Conservation (phyloP, 2,329 filamentous ascomycete species). For the Fusarium drepaniforme region DNA sequence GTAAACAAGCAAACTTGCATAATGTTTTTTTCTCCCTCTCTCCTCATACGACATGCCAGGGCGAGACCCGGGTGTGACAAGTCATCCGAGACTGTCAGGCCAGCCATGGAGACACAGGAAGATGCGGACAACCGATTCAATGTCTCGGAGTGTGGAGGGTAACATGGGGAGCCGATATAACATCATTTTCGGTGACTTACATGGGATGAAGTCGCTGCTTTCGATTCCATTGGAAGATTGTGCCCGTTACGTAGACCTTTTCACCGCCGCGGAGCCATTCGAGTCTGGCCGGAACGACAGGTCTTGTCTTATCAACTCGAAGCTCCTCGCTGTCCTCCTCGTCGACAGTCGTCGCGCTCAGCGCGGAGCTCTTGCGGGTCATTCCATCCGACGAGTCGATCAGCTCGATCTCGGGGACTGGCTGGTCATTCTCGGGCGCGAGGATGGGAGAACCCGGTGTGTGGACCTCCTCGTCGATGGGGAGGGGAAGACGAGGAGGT, state of each 20-base stretch:
- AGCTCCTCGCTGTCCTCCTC: slow-evolving; percentile 85
- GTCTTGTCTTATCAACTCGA: slow-evolving; percentile 78
- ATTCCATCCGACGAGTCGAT: slow-evolving; percentile 64
- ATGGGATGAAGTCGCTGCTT: slow-evolving; percentile 89
- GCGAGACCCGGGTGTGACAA: slow-evolving; percentile 31
- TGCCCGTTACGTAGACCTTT: slow-evolving; percentile 96
- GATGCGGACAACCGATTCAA: slow-evolving; percentile 34
- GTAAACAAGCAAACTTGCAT: slow-evolving; percentile 3
- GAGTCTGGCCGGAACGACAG: slow-evolving; percentile 85
- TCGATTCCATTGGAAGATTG: slow-evolving; percentile 96
- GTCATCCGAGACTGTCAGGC: slow-evolving; percentile 34
- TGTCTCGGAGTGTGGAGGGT: slow-evolving; percentile 36
- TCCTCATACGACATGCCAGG: slow-evolving; percentile 3
- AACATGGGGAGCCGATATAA: slow-evolving; percentile 3
- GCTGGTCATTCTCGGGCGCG: slow-evolving; percentile 72
- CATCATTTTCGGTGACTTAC: slow-evolving; percentile 66
- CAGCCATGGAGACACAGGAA: slow-evolving; percentile 42
- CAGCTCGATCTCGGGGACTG: slow-evolving; percentile 64
- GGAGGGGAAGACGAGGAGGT: slow-evolving; percentile 91
- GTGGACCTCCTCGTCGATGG: slow-evolving; percentile 92
- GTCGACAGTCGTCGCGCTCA: slow-evolving; percentile 76
- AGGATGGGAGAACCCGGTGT: slow-evolving; percentile 92
- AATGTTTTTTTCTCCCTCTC: background rate
- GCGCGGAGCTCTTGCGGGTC: slow-evolving; percentile 67
- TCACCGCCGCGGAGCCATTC: slow-evolving; percentile 89